Percentiles rank a stretch among this genome's conserved stretches.
Evolutionary conservation across 2,329 filamentous ascomycete species (phyloP).

Genomic region (Aspergillus pseudonomiae): DNA sequence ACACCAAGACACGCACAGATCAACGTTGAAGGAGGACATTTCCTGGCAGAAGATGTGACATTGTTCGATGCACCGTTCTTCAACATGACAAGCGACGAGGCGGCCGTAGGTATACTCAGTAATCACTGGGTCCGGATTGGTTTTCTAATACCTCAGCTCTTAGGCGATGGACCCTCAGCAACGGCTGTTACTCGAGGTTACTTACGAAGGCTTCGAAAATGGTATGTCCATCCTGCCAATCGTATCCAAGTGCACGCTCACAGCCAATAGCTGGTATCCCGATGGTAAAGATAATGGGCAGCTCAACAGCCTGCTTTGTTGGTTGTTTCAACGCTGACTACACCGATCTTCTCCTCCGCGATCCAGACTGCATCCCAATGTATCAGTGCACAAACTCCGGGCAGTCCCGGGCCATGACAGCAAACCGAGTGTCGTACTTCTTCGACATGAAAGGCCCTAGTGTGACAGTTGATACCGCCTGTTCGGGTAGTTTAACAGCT

Average conservation of each 20-base stretch:
- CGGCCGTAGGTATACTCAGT: slow-evolving; percentile 22
- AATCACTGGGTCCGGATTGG: neutral
- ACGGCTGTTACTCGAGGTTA: slow-evolving; percentile 33
- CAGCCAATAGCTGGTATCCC: slow-evolving; percentile 30
- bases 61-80: slow-evolving; percentile 41
- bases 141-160: neutral
- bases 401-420: slow-evolving; percentile 29
- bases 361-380: slow-evolving; percentile 30
- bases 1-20: slow-evolving; percentile 19
- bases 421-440: slow-evolving; percentile 37
- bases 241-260: neutral
- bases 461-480: slow-evolving; percentile 39
- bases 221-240: slow-evolving; percentile 15
- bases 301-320: slow-evolving; percentile 33
- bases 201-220: slow-evolving; percentile 35
- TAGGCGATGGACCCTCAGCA: slow-evolving; percentile 37
- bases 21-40: slow-evolving; percentile 31
- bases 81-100: slow-evolving; percentile 35
- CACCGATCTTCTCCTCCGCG: slow-evolving; percentile 31
- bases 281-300: slow-evolving; percentile 27
- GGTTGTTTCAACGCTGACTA: slow-evolving; percentile 35
- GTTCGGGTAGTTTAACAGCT: slow-evolving; percentile 35
- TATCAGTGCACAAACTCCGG: slow-evolving; percentile 32
- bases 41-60: slow-evolving; percentile 29
- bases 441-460: slow-evolving; percentile 32